Base-by-base conservation (phyloP, 768 basidiomycete genomes). In the Roridomyces roridus region DNA sequence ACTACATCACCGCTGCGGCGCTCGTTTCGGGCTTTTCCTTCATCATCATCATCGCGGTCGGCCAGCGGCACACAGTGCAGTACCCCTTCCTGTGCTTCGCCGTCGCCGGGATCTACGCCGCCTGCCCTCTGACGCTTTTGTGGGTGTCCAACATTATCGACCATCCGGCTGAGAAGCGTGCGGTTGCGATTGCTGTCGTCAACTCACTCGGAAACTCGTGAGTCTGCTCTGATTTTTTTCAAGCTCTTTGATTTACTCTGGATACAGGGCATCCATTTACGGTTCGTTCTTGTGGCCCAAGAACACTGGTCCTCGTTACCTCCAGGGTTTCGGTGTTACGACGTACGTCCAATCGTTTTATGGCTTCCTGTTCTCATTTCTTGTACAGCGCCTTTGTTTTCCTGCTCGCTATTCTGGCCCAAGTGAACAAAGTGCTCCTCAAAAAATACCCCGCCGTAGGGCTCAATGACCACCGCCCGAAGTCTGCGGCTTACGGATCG, bases 81-180 rank as follows among this genome's bases (percentile, higher is more conserved):
- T 68, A 70, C 51, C 69, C 70, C 60, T 57, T 66, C 56, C 68
- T 72, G 67, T 73, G 72, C 68, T 72, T 73, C 64, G 59, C 70
- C 51, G 61, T 71, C 57, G 71, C 69, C 59, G 69, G 70, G 58
- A 70, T 72, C 65, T 71, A 47, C 51, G 68, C 63, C 20, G 7
- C 44, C 4, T 45, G 28, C n/a, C 47, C 39, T 24, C 39, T 34
- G 10, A 57, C 53, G 5, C 47, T 58, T 28, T 25, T 52, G 39
- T 60, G 58, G 58, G 46, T 60, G 40, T 55, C 58, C 14, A 40
- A 24, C 23, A 41, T 55, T n/a, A 60, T 56, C 18, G 54, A 44
- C 36, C 46, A 56, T 21, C 52, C 58, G n/a, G 51, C 57, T 5
- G 54, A 60, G 41, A 60, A 60, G 60, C 69, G 71, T 51, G 71